Base-by-base conservation (phyloP, 129 eudicot species). In the Pseudognaphalium luteoalbum region DNA sequence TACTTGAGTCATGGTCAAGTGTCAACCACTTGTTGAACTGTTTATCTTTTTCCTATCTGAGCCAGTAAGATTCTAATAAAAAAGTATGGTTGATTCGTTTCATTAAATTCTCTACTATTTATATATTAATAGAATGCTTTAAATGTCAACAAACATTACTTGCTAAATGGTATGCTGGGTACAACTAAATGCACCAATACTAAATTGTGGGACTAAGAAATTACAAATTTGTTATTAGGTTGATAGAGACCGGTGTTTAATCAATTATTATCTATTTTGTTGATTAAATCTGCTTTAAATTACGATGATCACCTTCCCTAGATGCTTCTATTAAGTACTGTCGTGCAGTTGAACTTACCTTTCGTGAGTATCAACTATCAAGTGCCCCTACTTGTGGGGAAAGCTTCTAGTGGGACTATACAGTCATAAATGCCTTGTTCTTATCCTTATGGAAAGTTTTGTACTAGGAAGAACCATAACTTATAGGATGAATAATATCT, bases 371-470 rank as follows among this genome's bases (percentile, higher is more conserved):
- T 25, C 28, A 25, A 25, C 28, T 25, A 34, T 77, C 75, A 77
- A 68, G 69, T 68, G 69, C 81, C 81, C 81, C 75, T 39, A 68
- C 47, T 58, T 77, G 70, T 77, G 74, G 76, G 81, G 35, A 77
- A 74, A 77, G 75, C 34, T 57, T 57, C 76, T 29, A 6, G 60
- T 76, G 81, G 62, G 62, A 77, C 44, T 68, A 57, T 68, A 78
- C 52, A 14, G 32, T 34, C 54, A 72, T 72, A 56, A 71, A 32
- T 62, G 78, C 16, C 71, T 61, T 74, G 78, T 75, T 64, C 71
- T 75, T 75, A 63, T 63, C 71, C 47, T 17, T 54, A 33, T 35
- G 5, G 17, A 15, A n/a, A 62, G 6, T 61, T 47, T 47, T 21
- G 67, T 28, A 62, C 67, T 60, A 60, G 66, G 32, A 68, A 68